Evolutionary conservation across 108 stramenopile species (phyloP).

Genomic region (Aurantiochytrium sp.): DNA sequence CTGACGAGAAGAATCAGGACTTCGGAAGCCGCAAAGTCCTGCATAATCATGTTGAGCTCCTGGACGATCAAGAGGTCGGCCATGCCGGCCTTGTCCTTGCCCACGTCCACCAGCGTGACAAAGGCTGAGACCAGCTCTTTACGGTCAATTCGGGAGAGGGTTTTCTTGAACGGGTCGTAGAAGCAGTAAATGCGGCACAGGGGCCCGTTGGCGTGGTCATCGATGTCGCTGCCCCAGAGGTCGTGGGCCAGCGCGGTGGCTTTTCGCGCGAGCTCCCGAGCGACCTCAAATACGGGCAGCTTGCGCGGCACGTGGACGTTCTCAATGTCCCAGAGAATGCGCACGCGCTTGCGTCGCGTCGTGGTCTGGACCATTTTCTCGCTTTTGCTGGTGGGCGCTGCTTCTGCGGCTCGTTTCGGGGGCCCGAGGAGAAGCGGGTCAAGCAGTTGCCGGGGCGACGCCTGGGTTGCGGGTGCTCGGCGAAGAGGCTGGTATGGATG

Average conservation of each 20-base stretch:
- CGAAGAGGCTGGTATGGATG: too few relatives aligned
- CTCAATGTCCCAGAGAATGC: slow-evolving; percentile 15
- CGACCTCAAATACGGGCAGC: neutral
- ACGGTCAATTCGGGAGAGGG: neutral
- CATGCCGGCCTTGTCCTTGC: neutral
- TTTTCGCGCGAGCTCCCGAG: neutral
- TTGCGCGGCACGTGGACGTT: neutral
- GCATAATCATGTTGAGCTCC: neutral
- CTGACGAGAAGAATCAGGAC: neutral
- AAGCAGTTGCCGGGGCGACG: too few relatives aligned
- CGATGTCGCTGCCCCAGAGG: neutral
- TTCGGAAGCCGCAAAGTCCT: neutral
- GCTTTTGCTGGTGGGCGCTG: neutral
- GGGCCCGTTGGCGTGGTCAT: neutral
- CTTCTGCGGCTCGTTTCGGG: too few relatives aligned
- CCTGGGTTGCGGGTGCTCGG: too few relatives aligned
- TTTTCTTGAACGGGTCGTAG: neutral
- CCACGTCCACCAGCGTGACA: neutral
- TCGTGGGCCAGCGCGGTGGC: neutral
- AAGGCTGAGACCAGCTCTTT: neutral
- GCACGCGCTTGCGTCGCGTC: neutral
- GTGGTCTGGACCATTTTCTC: neutral
- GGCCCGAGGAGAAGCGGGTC: too few relatives aligned
- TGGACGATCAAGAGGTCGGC: slow-evolving; percentile 7
- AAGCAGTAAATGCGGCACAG: neutral